A percentile compares a stretch with the other conserved stretches of the same genome.
These are phyloP conservation scores for Ustilago esculenta DNA, from an alignment of 1,284 basidiomycete genomes.

Conservation along the genomic window DNA sequence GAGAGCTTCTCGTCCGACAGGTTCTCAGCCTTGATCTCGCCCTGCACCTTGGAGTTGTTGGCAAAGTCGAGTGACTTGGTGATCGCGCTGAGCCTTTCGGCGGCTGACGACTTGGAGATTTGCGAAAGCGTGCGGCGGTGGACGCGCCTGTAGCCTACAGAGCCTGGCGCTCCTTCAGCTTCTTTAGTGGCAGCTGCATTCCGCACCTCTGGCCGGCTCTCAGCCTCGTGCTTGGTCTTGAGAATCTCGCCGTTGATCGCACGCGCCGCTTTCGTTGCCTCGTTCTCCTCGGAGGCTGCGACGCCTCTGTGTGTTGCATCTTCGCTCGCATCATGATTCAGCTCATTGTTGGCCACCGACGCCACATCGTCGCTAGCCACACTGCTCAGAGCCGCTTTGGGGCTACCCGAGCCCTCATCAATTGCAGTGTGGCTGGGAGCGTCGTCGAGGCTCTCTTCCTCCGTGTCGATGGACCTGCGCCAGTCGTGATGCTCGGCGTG, in stretches of 20 bases:
- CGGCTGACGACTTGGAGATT: conserved; percentile 53
- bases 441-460: conserved; percentile 28
- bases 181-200: background rate
- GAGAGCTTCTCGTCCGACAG: conserved; percentile 25
- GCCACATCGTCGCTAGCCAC: conserved; percentile 14
- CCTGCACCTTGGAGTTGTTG: conserved; percentile 64
- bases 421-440: conserved; percentile 34
- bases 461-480: conserved; percentile 22
- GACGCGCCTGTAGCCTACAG: conserved; percentile 49
- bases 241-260: conserved; percentile 19
- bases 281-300: background rate
- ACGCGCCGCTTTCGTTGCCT: conserved; percentile 6
- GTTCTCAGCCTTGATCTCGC: conserved; percentile 56
- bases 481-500: conserved; percentile 10
- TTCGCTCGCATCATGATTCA: background rate
- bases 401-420: conserved; percentile 17
- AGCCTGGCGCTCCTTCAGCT: conserved; percentile 45
- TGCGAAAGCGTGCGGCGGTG: conserved; percentile 53
- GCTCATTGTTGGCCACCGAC: background rate
- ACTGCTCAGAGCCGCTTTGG: conserved; percentile 11
- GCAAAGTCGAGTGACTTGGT: conserved; percentile 64
- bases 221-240: conserved; percentile 3
- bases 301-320: background rate
- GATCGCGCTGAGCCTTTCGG: conserved; percentile 56
- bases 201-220: background rate